A percentile compares a stretch with the other conserved stretches of the same genome.
phyloP scores from a whole-genome alignment of 2,329 filamentous ascomycete species.

The Cladophialophora carrionii region DNA sequence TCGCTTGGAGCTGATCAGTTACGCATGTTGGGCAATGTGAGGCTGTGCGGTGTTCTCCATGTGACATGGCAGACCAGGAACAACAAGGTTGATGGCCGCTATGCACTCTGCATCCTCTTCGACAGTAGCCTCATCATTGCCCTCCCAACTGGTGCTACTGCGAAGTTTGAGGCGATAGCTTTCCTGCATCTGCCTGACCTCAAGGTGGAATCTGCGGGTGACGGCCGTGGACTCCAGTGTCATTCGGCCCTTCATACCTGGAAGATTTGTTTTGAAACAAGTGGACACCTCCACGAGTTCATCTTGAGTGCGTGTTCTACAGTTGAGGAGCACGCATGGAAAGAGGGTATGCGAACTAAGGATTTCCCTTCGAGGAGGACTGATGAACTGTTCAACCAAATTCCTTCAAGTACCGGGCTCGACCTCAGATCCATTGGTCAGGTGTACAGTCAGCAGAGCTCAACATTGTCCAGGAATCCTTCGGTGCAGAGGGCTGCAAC shows the following conservation, averaged over 20 bases:
- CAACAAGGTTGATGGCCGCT: slow-evolving; percentile 70
- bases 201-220: slow-evolving; percentile 72
- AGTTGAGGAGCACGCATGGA: slow-evolving; percentile 81
- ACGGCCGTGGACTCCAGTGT: slow-evolving; percentile 81
- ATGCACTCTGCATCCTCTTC: slow-evolving; percentile 86
- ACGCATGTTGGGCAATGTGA: slow-evolving; percentile 76
- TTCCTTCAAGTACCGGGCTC: slow-evolving; percentile 68
- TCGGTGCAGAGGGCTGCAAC: slow-evolving; percentile 81
- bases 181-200: slow-evolving; percentile 70
- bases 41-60: slow-evolving; percentile 80
- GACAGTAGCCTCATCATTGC: slow-evolving; percentile 78
- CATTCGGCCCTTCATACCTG: slow-evolving; percentile 84
- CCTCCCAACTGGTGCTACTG: slow-evolving; percentile 64
- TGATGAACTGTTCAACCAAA: slow-evolving; percentile 39
- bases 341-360: slow-evolving; percentile 62
- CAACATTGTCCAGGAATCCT: slow-evolving; percentile 50
- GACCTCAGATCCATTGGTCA: slow-evolving; percentile 74
- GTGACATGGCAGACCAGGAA: slow-evolving; percentile 74
- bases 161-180: slow-evolving; percentile 72
- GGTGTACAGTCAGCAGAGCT: slow-evolving; percentile 71
- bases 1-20: slow-evolving; percentile 62
- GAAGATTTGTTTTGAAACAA: slow-evolving; percentile 84
- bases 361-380: slow-evolving; percentile 37
- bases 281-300: slow-evolving; percentile 77
- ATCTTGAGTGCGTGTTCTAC: slow-evolving; percentile 84